Evolutionary conservation across 805 yeast species (phyloP), one percentile per base, ranked within the genome.

Genomic region (Schwanniomyces occidentalis): DNA sequence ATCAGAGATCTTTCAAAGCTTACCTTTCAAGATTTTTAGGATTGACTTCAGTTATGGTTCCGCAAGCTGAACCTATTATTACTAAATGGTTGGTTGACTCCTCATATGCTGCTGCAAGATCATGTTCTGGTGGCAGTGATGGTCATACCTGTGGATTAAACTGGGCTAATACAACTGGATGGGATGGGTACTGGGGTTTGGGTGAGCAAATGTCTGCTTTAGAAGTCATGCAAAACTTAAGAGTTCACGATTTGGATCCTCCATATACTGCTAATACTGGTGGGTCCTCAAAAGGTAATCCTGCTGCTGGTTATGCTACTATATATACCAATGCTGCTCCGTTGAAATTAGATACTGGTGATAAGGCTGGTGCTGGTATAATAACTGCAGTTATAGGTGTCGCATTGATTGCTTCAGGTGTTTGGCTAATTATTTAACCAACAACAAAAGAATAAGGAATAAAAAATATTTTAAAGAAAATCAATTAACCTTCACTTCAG

Each of bases 1-100:
- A 90, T 68, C 95, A 90, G 69, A 73, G 95, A 40, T 79, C 93
- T n/a, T 90, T 91, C 73, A 87, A 85, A 66, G 95, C 95, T 1
- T 85, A 82, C 48, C 73, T 86, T 48, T 56, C 88, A 2, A 69
- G 96, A 37, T 81, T 81, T 56, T 58, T 90, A 55, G 93, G 89
- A 2, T 62, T 77, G 35, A 82, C 95, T 1, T 80, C 91, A 0
- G 71, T 76, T 31, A 61, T 91, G 57, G 82, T 77, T 1, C 95
- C 95, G 4, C 65, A 67, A 24, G 65, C 83, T 4, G 59, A 54
- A 30, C 71, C 68, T 32, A 52, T 58, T 4, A 75, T 84, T 43
- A 63, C 66, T 51, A 41, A 58, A 6, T 62, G 71, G 49, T 47
- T 82, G 23, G 64, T 44, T 31, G 61, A 56, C 17, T 58, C 67